Evolutionary conservation across 306 rosid species (phyloP), one percentile per base, ranked within the genome.

Genomic region (Inga laurina): DNA sequence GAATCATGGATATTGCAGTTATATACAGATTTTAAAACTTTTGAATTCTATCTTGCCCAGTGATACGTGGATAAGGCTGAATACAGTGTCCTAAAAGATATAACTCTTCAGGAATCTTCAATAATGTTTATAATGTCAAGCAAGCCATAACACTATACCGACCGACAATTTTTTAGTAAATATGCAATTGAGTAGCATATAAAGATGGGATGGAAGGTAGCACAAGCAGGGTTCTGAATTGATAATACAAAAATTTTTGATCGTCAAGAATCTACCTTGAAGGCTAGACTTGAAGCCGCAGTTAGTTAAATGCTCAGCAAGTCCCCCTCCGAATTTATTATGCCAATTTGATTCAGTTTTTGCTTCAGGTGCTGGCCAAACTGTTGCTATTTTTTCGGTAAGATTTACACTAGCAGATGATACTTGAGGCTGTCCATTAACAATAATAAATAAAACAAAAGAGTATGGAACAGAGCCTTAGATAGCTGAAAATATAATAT

Each of bases 321-420:
- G 99, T 82, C 86, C 87, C 84, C 91, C 94, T 65, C 98, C 99
- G 39, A 96, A 76, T 79, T 85, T 88, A 77, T 83, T 79, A 39
- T 88, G 87, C 94, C 94, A 88, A 79, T 89, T 82, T 4, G 92
- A 87, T 51, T 83, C 61, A 62, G 74, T 83, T 89, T 90, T 93
- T 37, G 88, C 89, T 85, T 89, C 91, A 10, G 90, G 80, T 22
- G 83, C 90, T 18, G 94, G 94, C 84, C 93, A 90, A 71, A 96
- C 91, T 15, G 88, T 76, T 81, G 98, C 99, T 68, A 83, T 86
- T 91, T 93, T 96, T 1, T 97, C 87, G 39, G 93, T 66, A 74
- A 96, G 90, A 81, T 91, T 96, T 74, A 96, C 98, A 80, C 76
- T 91, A 8, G 98, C 99, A 77, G 99, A 91, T 46, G 94, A 90